phyloP scores from a whole-genome alignment of 116 monocot species.

The Cymodocea nodosa region DNA sequence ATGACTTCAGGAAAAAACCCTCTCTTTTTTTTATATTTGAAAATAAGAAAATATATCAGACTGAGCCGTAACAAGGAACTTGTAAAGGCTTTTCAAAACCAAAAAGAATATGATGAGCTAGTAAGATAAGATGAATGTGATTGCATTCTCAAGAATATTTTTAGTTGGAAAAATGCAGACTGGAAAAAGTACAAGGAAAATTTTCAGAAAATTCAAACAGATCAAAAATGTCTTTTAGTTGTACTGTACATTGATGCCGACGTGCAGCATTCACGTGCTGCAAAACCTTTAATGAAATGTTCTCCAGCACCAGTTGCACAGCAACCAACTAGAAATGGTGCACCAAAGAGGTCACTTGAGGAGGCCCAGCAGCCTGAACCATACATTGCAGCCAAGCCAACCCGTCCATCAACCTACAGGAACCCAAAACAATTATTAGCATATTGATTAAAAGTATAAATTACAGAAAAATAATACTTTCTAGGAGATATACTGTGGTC shows the following conservation, averaged over 20 bases:
- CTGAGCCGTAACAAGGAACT: no score
- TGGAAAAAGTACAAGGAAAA: neutral
- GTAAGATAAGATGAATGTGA: no score
- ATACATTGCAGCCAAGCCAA: constrained; percentile 89
- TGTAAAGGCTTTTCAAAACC: no score
- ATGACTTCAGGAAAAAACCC: no score
- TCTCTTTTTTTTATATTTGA: no score
- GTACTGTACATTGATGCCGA: constrained; percentile 60
- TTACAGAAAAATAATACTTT: neutral
- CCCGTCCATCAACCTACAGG: constrained; percentile 71
- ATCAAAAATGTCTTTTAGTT: neutral
- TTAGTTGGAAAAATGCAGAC: neutral
- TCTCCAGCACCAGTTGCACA: constrained; percentile 96
- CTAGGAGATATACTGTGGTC: no score
- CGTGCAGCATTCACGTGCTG: constrained; percentile 82
- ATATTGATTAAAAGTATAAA: neutral
- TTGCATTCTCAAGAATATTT: neutral
- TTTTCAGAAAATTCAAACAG: neutral
- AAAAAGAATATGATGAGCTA: no score
- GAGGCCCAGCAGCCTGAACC: constrained; percentile 99
- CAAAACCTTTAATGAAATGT: constrained; percentile 79
- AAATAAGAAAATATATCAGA: no score
- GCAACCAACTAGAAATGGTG: constrained; percentile 68
- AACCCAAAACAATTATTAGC: neutral
- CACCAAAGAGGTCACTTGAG: constrained; percentile 66